These are phyloP conservation scores for Nakazawaea populi DNA, from an alignment of 805 yeast genomes.

Conservation along the genomic window DNA sequence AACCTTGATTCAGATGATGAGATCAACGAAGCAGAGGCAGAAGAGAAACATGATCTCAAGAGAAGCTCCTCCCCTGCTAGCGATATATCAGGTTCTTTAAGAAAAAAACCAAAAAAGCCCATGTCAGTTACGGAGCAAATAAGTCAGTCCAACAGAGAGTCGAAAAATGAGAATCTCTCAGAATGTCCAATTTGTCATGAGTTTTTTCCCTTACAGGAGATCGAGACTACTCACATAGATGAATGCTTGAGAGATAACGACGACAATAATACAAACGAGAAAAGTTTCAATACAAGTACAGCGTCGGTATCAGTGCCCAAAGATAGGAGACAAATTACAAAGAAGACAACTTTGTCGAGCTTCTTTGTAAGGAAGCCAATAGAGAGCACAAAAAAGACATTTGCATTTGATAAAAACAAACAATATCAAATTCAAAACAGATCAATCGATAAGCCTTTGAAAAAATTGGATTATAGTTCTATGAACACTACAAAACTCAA, in stretches of 20 bases:
- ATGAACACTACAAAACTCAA: constrained; percentile 55
- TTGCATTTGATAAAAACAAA: constrained; percentile 25
- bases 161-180: constrained; percentile 26
- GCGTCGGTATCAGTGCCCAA: constrained; percentile 9
- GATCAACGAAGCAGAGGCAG: not conserved
- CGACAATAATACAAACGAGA: not conserved
- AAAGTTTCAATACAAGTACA: no score
- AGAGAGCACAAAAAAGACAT: constrained; percentile 14
- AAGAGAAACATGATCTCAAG: constrained; percentile 9
- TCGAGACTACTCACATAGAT: constrained; percentile 60
- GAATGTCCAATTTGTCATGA: constrained; percentile 66
- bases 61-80: constrained; percentile 9
- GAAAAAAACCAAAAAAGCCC: constrained; percentile 4
- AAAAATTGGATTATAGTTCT: constrained; percentile 60
- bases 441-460: constrained; percentile 29
- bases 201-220: constrained; percentile 44
- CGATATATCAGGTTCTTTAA: not conserved
- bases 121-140: constrained; percentile 5
- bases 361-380: constrained; percentile 13
- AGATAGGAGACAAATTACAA: constrained; percentile 12
- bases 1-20: constrained; percentile 14
- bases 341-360: constrained; percentile 5
- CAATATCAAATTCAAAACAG: constrained; percentile 21
- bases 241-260: constrained; percentile 40
- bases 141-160: constrained; percentile 10